Percentiles rank a stretch among this genome's conserved stretches.
Conservation (phyloP, 352 stramenopile species). For the Phytopythium delawarense region DNA sequence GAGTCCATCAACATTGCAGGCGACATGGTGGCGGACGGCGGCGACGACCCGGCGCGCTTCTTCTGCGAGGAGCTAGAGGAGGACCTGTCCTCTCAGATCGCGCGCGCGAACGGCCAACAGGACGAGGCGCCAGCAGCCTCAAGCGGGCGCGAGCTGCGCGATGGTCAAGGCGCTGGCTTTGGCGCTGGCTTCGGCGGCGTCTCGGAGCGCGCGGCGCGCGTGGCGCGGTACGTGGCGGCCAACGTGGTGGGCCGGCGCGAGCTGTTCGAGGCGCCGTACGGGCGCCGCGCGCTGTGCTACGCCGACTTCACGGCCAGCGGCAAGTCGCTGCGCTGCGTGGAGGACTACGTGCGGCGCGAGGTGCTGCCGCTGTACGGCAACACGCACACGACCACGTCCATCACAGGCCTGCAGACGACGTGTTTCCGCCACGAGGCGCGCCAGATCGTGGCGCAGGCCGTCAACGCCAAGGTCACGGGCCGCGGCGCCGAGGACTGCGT, state of each 20-base stretch:
- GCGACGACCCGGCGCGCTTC: slow-evolving; percentile 42
- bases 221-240: slow-evolving; percentile 30
- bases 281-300: slow-evolving; percentile 84
- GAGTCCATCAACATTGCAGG: not conserved
- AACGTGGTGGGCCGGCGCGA: slow-evolving; percentile 44
- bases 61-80: slow-evolving; percentile 82
- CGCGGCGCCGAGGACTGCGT: slow-evolving; percentile 92
- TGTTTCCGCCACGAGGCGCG: slow-evolving; percentile 94
- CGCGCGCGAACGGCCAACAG: slow-evolving; percentile 15
- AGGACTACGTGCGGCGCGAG: slow-evolving; percentile 84
- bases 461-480: slow-evolving; percentile 88
- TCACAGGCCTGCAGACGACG: slow-evolving; percentile 81
- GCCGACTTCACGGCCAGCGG: slow-evolving; percentile 94
- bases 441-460: slow-evolving; percentile 91
- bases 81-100: slow-evolving; percentile 42
- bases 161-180: not conserved
- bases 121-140: not conserved
- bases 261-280: slow-evolving; percentile 69
- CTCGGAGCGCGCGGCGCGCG: slow-evolving; percentile 9
- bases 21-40: slow-evolving; percentile 10
- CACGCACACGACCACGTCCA: slow-evolving; percentile 93
- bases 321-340: slow-evolving; percentile 83
- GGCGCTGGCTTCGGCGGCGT: not conserved
- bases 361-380: slow-evolving; percentile 96
- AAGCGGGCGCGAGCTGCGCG: not conserved